Conservation (phyloP, 1,284 basidiomycete genomes). For the Cryptococcus wingfieldii region DNA sequence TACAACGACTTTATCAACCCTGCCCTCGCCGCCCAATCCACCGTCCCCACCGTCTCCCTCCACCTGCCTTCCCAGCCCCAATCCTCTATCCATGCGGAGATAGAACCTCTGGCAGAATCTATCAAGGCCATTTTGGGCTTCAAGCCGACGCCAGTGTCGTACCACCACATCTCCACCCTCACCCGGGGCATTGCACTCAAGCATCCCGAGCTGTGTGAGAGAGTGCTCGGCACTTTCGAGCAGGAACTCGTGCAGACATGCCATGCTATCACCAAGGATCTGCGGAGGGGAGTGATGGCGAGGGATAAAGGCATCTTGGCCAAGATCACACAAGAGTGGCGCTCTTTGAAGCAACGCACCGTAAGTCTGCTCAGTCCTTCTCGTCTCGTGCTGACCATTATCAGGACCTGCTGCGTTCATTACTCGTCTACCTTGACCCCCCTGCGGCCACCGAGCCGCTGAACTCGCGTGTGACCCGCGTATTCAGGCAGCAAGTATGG, state of each 20-base stretch:
- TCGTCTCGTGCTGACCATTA: not conserved
- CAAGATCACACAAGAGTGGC: not conserved
- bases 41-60: too few species aligned
- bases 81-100: constrained; percentile 9
- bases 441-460: not conserved
- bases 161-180: constrained; percentile 25
- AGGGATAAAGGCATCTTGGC: constrained; percentile 30
- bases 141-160: constrained; percentile 21
- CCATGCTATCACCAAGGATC: constrained; percentile 7
- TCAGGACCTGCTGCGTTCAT: constrained; percentile 32
- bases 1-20: constrained; percentile 33
- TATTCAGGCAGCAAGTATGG: constrained; percentile 52
- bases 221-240: constrained; percentile 7
- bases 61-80: not conserved
- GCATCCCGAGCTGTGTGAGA: constrained; percentile 21
- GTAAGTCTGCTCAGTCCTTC: not conserved
- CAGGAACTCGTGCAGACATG: constrained; percentile 20
- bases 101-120: constrained; percentile 12
- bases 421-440: constrained; percentile 47
- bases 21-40: too few species aligned
- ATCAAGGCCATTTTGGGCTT: constrained; percentile 27
- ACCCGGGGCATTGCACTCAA: constrained; percentile 25
- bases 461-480: not conserved
- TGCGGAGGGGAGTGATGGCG: constrained; percentile 29
- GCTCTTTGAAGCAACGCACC: not conserved